Base-by-base conservation (phyloP, 192 early-diverging fungal species). In the Irineochytrium annulatum region DNA sequence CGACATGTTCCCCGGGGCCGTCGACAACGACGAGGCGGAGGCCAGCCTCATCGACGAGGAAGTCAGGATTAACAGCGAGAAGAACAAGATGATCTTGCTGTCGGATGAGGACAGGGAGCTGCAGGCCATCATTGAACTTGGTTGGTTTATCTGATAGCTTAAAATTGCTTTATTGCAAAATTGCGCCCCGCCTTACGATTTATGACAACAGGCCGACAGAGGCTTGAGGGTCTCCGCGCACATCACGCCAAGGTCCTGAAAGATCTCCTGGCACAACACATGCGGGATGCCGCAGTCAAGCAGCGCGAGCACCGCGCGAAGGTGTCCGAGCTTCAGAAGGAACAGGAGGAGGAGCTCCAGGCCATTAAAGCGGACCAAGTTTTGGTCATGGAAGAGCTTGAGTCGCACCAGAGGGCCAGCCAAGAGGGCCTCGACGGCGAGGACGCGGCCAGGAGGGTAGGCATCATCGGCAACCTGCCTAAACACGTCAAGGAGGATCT, bases 311-410 rank as follows among this genome's bases (percentile, higher is more conserved):
- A 65, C 22, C 63, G 63, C 22, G 27, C 55, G 0, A 67, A 67
- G 46, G 22, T 67, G 14, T 17, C 57, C 2, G 65, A 67, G 17
- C 24, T 67, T 1, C 33, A 60, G 34, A 67, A 67, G 28, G 58
- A 67, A 4, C 65, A 67, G 34, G 57, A 67, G 52, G 65, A 67
- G 35, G 65, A 67, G 35, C 59, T 67, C 43, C 48, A 54, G 33
- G 57, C 53, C 24, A 27, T 60, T 30, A 67, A 67, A 37, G 46
- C 52, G 3, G 65, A 60, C 31, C 65, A 67, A 49, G 65, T 37
- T n/a, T 32, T 34, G 14, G 20, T 28, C n/a, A 67, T 67, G 57
- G 37, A 67, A 43, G 65, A 57, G 59, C 5, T 26, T 4, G 0
- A 63, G 4, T 35, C 55, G 16, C 57, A 29, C 19, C 63, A 65